phyloP scores from a whole-genome alignment of 73 alveolate genomes.

The Paramecium sexaurelia region DNA sequence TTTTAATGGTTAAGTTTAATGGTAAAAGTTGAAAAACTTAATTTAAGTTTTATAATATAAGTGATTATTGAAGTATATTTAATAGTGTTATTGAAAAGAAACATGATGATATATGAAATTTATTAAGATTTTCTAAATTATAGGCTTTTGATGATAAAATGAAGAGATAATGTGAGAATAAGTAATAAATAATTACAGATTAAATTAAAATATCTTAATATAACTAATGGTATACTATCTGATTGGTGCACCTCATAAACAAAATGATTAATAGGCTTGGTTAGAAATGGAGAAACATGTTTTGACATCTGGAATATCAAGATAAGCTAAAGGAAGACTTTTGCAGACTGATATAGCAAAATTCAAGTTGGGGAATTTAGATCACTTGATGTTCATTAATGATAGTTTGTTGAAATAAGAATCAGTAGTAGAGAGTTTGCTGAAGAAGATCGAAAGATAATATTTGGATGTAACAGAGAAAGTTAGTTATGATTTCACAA shows the following conservation, averaged over 20 bases:
- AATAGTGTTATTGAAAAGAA: too few relatives aligned
- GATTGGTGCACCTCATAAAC: constrained; percentile 50
- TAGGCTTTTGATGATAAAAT: not conserved
- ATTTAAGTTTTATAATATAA: too few relatives aligned
- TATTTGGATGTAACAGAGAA: constrained; percentile 71
- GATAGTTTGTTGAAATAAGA: constrained; percentile 63
- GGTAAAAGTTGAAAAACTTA: too few relatives aligned
- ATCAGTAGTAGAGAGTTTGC: constrained; percentile 58
- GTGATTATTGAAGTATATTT: too few relatives aligned
- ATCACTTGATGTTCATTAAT: constrained; percentile 59
- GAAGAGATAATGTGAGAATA: not conserved
- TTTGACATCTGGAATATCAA: not conserved
- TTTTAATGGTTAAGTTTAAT: too few relatives aligned
- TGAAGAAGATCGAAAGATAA: constrained; percentile 60
- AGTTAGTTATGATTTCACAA: constrained; percentile 49
- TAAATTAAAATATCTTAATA: constrained; percentile 19
- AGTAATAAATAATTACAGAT: not conserved
- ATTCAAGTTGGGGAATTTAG: constrained; percentile 69
- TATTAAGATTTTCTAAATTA: not conserved
- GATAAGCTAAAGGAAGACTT: constrained; percentile 10
- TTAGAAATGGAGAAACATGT: constrained; percentile 43
- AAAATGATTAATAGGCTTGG: not conserved
- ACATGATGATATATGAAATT: too few relatives aligned
- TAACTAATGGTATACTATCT: constrained; percentile 31
- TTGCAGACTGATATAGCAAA: not conserved